Conservation (phyloP, 2,329 filamentous ascomycete genomes). For the Neofusicoccum parvum region DNA sequence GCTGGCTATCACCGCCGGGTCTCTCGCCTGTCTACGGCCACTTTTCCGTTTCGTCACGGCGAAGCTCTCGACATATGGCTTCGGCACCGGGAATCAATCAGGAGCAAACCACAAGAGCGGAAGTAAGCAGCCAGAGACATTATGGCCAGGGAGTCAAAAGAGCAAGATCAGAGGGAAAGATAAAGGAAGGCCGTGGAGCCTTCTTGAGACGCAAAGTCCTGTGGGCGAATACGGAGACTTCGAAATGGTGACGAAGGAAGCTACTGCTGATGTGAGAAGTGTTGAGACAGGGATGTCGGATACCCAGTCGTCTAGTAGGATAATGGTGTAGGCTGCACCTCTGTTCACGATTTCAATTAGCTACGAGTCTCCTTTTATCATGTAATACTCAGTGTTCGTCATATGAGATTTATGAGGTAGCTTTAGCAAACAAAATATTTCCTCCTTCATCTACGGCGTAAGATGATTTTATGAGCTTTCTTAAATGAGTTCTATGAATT, state of each 20-base stretch:
- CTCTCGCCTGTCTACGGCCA: slow-evolving; percentile 39
- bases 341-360: too few relatives aligned
- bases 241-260: not conserved
- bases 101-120: not conserved
- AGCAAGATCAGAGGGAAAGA: not conserved
- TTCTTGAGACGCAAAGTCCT: not conserved
- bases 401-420: too few relatives aligned
- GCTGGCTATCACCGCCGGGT: slow-evolving; percentile 40
- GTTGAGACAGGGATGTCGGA: not conserved
- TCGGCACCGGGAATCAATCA: not conserved
- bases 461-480: too few relatives aligned
- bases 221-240: not conserved
- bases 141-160: not conserved
- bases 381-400: too few relatives aligned
- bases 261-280: not conserved
- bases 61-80: not conserved
- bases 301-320: not conserved
- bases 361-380: too few relatives aligned
- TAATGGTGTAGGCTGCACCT: too few relatives aligned
- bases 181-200: not conserved
- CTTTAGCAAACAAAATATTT: too few relatives aligned
- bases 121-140: not conserved
- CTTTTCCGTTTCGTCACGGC: slow-evolving; percentile 33
- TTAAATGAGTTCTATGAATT: too few relatives aligned
- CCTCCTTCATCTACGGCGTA: too few relatives aligned